Percentiles rank a stretch among this genome's conserved stretches.
Conservation (phyloP, 495 filamentous ascomycete species). For the Penicillium psychrofluorescens region DNA sequence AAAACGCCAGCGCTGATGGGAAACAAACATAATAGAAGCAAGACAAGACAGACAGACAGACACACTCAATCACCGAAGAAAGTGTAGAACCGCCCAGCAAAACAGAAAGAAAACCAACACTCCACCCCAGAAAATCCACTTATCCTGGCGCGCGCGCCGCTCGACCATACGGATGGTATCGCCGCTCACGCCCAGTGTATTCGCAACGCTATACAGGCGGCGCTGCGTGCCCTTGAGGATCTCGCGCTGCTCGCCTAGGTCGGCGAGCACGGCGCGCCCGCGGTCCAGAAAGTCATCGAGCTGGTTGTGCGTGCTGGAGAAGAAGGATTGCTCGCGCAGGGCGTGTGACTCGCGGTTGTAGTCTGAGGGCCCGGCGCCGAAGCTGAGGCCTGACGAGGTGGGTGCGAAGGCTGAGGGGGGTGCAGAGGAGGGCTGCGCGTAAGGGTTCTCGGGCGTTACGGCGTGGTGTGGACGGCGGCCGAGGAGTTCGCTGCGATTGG, state of each 20-base stretch:
- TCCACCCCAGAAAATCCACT: slow-evolving; percentile 93
- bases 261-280: slow-evolving; percentile 80
- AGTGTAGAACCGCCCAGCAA: slow-evolving; percentile 84
- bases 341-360: slow-evolving; percentile 70
- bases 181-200: slow-evolving; percentile 86
- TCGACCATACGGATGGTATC: slow-evolving; percentile 97
- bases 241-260: slow-evolving; percentile 84
- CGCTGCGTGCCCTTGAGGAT: slow-evolving; percentile 92
- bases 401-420: slow-evolving; percentile 33
- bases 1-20: slow-evolving; percentile 34
- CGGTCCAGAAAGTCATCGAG: slow-evolving; percentile 92
- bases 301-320: slow-evolving; percentile 65
- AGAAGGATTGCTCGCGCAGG: slow-evolving; percentile 86
- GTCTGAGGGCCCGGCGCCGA: slow-evolving; percentile 50
- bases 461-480: slow-evolving; percentile 83
- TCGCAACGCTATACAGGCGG: slow-evolving; percentile 84
- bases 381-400: slow-evolving; percentile 39
- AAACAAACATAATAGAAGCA: slow-evolving; percentile 6
- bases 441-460: slow-evolving; percentile 91
- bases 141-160: slow-evolving; percentile 84
- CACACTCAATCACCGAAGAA: slow-evolving; percentile 55
- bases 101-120: slow-evolving; percentile 87
- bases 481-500: slow-evolving; percentile 76
- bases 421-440: slow-evolving; percentile 54
- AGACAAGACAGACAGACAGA: neutral